phyloP scores from a whole-genome alignment of 306 rosid genomes.

The Trifolium dubium region DNA sequence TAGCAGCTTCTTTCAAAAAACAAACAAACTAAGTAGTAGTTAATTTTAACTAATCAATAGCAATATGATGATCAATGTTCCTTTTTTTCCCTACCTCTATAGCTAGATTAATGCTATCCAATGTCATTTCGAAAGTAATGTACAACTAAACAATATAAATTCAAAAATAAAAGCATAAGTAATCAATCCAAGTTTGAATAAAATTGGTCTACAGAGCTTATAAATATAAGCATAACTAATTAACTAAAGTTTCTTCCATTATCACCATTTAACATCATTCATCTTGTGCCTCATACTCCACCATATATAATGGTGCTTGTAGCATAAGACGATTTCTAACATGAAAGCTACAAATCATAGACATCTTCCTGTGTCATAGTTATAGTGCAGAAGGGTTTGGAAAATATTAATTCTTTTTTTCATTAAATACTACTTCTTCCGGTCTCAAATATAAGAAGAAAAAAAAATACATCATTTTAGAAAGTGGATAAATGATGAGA shows the following conservation, averaged over 20 bases:
- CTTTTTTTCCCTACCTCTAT: neutral
- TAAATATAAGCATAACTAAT: neutral
- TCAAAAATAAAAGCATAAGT: neutral
- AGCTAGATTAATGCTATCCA: neutral
- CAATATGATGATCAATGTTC: neutral
- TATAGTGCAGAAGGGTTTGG: too few relatives aligned
- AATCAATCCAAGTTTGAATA: neutral
- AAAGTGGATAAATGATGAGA: too few relatives aligned
- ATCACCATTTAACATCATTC: neutral
- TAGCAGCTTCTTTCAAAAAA: neutral
- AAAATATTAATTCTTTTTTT: too few relatives aligned
- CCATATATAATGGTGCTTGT: neutral
- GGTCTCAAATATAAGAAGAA: too few relatives aligned
- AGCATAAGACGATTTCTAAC: neutral
- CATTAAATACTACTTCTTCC: too few relatives aligned
- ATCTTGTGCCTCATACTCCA: neutral
- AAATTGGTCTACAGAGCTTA: too few relatives aligned
- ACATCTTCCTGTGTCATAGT: too few relatives aligned
- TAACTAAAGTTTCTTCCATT: neutral
- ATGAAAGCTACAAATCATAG: neutral
- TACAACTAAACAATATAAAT: neutral
- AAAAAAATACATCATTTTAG: too few relatives aligned
- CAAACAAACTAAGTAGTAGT: neutral
- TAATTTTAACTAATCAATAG: neutral
- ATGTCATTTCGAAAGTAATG: neutral